Evolutionary conservation across 2,329 filamentous ascomycete genomes (phyloP).

Genomic region (Penicillium hordei): DNA sequence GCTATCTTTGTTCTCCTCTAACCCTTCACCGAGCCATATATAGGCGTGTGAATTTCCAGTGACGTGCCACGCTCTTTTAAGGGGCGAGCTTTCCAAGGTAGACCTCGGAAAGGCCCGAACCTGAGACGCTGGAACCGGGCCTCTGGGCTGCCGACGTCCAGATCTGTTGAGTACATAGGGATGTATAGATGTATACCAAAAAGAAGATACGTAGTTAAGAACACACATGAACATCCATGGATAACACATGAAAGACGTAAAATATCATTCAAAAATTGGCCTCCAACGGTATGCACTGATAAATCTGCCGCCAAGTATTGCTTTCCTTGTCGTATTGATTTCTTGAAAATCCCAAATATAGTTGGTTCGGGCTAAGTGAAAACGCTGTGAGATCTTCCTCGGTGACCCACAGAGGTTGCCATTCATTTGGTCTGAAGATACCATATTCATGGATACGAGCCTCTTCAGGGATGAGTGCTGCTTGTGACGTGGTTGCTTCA

Average conservation of each 20-base stretch:
- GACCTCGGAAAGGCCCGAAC: too few relatives aligned
- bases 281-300: background rate
- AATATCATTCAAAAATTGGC: background rate
- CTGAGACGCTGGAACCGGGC: too few relatives aligned
- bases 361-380: background rate
- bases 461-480: constrained; percentile 19
- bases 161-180: too few relatives aligned
- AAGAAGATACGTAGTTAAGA: too few relatives aligned
- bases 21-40: too few relatives aligned
- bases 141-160: too few relatives aligned
- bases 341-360: background rate
- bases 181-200: too few relatives aligned
- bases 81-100: too few relatives aligned
- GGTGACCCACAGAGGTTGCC: background rate
- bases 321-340: background rate
- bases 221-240: background rate
- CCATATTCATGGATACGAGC: constrained; percentile 26
- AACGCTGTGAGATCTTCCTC: background rate
- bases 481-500: too few relatives aligned
- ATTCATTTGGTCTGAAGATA: constrained; percentile 20
- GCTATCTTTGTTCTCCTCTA: too few relatives aligned
- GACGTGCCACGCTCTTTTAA: too few relatives aligned
- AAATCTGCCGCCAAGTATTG: background rate
- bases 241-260: background rate
- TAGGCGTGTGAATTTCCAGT: too few relatives aligned